Evolutionary conservation across 2,329 filamentous ascomycete genomes (phyloP).

Genomic region (Penicillium fuscoglaucum): DNA sequence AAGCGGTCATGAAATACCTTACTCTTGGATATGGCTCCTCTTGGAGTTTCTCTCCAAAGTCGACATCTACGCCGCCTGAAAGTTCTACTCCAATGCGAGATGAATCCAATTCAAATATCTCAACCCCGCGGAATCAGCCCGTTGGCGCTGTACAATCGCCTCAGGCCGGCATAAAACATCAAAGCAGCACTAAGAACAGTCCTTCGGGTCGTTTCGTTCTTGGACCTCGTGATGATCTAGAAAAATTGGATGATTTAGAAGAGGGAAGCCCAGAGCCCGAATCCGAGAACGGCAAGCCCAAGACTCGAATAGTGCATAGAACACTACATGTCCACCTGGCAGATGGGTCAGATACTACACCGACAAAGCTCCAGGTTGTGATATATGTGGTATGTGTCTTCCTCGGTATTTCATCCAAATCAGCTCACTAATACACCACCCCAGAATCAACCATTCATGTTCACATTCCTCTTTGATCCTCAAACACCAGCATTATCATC

Average conservation of each 20-base stretch:
- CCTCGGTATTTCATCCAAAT: not conserved
- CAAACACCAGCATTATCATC: slow-evolving; percentile 43
- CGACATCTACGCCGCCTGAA: slow-evolving; percentile 26
- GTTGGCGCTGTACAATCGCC: not conserved
- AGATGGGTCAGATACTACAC: slow-evolving; percentile 15
- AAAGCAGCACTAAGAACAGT: slow-evolving; percentile 3
- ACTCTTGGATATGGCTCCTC: slow-evolving; percentile 52
- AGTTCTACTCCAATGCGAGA: slow-evolving; percentile 29
- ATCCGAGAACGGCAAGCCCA: slow-evolving; percentile 20
- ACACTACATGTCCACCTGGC: slow-evolving; percentile 38
- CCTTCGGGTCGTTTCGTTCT: slow-evolving; percentile 19
- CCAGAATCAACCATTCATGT: slow-evolving; percentile 52
- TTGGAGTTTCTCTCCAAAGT: slow-evolving; percentile 45
- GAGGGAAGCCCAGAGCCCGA: slow-evolving; percentile 25
- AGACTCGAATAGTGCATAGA: slow-evolving; percentile 37
- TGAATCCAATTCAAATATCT: slow-evolving; percentile 4
- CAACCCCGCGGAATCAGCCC: slow-evolving; percentile 1
- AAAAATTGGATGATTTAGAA: slow-evolving; percentile 34
- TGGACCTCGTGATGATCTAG: slow-evolving; percentile 40
- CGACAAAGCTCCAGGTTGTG: slow-evolving; percentile 39
- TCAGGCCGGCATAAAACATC: not conserved
- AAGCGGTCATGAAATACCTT: slow-evolving; percentile 51
- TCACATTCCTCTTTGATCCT: slow-evolving; percentile 51
- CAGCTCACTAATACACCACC: slow-evolving; percentile 12
- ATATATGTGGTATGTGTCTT: slow-evolving; percentile 43